Base-by-base conservation (phyloP, 1,139 yeast genomes). In the Pichia sp. region DNA sequence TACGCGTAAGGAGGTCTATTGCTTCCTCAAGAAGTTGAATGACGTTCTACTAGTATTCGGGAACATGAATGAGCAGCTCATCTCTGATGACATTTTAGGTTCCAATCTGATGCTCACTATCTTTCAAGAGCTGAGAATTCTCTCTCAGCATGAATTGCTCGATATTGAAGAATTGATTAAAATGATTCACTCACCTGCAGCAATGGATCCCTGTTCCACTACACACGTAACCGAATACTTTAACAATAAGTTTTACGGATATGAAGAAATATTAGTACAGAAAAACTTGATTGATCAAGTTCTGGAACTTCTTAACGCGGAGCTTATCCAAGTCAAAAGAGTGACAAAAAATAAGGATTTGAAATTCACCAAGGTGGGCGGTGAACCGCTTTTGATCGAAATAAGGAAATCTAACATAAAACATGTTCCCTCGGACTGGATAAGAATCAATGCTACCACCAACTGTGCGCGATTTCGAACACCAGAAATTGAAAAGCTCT, bases 341-440 rank as follows among this genome's bases (percentile, higher is more conserved):
- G 34, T 66, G 1, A 57, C 85, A 24, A 72, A 71, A 18, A 64
- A 86, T 25, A 83, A 88, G 0, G 66, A 72, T 32, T 53, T 82
- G 35, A 63, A 69, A 20, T 86, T 65, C 48, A 63, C 67, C 9
- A 69, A 78, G 14, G 74, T 74, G 35, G 67, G 72, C 34, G 77
- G 75, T 38, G 83, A 78, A 27, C 77, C 84, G 1, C 80, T 79
- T 50, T 60, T 87, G 27, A 69, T 91, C 17, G 96, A 87, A 51
- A 77, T 88, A 0, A 61, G 84, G 33, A 77, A 78, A 45, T 64
- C 73, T 1, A 74, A 72, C 33, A 66, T 72, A 5, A 72, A 70
- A 34, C 58, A 61, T 3, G 59, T 87, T 2, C 96, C 97, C 0
- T 47, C 60, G 1, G 75, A 74, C 39, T 91, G 96, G 94, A 61